Evolutionary conservation across 805 yeast species (phyloP).

Genomic region (Myxozyma neotropica): DNA sequence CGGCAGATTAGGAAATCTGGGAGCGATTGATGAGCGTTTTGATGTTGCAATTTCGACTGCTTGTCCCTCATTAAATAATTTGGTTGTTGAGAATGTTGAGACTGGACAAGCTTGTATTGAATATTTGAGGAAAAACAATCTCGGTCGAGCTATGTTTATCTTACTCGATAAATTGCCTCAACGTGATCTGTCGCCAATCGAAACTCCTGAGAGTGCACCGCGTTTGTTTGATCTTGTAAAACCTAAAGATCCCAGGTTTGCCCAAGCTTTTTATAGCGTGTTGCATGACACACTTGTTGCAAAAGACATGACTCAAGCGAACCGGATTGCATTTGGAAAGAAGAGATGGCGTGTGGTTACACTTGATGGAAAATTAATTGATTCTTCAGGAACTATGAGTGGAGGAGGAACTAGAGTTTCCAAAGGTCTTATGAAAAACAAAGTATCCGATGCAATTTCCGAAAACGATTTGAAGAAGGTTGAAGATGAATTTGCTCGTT

Average conservation of each 20-base stretch:
- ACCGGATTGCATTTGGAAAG: slow-evolving; percentile 80
- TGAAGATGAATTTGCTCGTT: slow-evolving; percentile 53
- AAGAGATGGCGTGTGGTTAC: slow-evolving; percentile 89
- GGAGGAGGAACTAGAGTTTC: slow-evolving; percentile 82
- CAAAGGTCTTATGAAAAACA: slow-evolving; percentile 73
- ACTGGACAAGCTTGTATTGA: slow-evolving; percentile 79
- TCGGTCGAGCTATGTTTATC: slow-evolving; percentile 90
- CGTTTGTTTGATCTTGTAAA: slow-evolving; percentile 81
- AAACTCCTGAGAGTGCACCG: slow-evolving; percentile 75
- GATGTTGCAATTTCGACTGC: slow-evolving; percentile 96
- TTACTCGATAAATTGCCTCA: slow-evolving; percentile 71
- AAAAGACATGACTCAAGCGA: slow-evolving; percentile 73
- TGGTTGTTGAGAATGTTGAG: slow-evolving; percentile 82
- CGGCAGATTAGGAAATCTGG: slow-evolving; percentile 80
- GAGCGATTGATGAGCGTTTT: slow-evolving; percentile 82
- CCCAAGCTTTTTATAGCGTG: slow-evolving; percentile 87
- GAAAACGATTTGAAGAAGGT: slow-evolving; percentile 60
- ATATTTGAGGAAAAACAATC: slow-evolving; percentile 72
- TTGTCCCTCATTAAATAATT: slow-evolving; percentile 84
- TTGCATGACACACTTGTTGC: slow-evolving; percentile 89
- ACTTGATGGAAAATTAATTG: slow-evolving; percentile 86
- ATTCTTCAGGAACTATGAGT: slow-evolving; percentile 90
- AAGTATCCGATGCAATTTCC: slow-evolving; percentile 49
- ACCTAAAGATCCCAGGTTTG: slow-evolving; percentile 66
- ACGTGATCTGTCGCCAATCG: slow-evolving; percentile 58